phyloP scores from a whole-genome alignment of 2,329 filamentous ascomycete species.

The Exophiala spinifera region DNA sequence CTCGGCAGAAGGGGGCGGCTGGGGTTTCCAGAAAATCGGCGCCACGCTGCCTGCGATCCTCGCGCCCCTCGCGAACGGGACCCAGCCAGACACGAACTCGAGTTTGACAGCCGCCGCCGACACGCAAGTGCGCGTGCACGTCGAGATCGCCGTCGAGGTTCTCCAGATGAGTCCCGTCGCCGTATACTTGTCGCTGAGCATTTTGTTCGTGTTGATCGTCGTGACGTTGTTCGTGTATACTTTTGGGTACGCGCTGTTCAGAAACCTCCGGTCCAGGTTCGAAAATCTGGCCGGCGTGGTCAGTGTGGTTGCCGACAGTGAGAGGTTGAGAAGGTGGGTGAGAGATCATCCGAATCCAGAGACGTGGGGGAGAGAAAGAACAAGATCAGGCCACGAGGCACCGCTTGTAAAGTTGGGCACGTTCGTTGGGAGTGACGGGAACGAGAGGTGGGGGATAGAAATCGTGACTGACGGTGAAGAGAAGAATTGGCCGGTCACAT shows the following conservation, averaged over 20 bases:
- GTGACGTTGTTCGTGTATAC: conserved; percentile 1
- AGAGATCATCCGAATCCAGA: conserved; percentile 2
- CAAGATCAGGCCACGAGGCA: neutral
- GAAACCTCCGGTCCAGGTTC: conserved; percentile 1
- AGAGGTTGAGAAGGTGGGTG: conserved; percentile 3
- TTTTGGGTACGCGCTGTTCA: conserved; percentile 1
- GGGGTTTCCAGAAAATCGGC: conserved; percentile 13
- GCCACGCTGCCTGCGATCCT: conserved; percentile 8
- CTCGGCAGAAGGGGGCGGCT: conserved; percentile 11
- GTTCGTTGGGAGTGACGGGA: neutral
- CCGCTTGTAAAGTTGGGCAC: neutral
- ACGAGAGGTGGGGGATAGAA: conserved; percentile 5
- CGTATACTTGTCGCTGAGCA: conserved; percentile 2
- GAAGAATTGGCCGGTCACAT: too few relatives aligned
- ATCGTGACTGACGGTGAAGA: neutral
- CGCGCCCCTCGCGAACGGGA: neutral
- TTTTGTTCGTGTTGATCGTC: conserved; percentile 3
- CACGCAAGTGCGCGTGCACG: conserved; percentile 5
- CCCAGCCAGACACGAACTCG: neutral
- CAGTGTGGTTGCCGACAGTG: conserved; percentile 5
- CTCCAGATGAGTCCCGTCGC: conserved; percentile 10
- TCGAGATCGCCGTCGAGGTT: conserved; percentile 7
- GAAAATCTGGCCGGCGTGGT: conserved; percentile 1
- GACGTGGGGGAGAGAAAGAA: neutral
- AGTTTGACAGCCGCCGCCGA: conserved; percentile 2